Evolutionary conservation across 768 basidiomycete species (phyloP), one percentile per base, ranked within the genome.

Genomic region (Kwoniella shandongensis): DNA sequence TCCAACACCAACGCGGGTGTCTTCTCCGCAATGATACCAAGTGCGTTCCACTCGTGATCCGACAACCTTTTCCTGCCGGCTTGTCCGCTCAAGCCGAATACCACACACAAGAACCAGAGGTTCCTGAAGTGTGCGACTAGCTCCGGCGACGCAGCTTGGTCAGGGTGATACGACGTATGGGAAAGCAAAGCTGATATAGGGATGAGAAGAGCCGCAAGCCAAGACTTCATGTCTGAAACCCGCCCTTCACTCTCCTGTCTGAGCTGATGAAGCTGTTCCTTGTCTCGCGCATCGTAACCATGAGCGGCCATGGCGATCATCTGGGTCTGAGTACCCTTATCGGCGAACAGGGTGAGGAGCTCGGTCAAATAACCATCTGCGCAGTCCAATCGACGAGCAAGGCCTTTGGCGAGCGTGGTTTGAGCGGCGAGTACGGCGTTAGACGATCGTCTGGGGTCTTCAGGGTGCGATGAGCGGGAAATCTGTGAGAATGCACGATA

Each of bases 371-470:
- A 96, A 4, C 81, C 79, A 52, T 86, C 84, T 63, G 88, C 89
- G 13, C 90, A 81, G 64, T 91, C 89, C 3, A 88, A 84, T 35
- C 88, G 82, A 38, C 82, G 81, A 65, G 81, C 77, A 25, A 94
- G 73, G 63, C 91, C 89, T 71, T 86, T 86, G 2, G 91, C 89
- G 27, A 97, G 81, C 47, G 88, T 82, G 2, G 91, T 94, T 76
- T 94, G 91, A 3, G 92, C 91, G 10, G 90, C 89, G 36, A 96
- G 79, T 15, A 96, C 90, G 84, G 89, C 91, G 59, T 92, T 92
- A 66, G 88, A 91, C 1, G 91, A 89, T 70, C 88, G 88, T 22
- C 88, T 81, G 1, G 89, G 87, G 72, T 93, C 91, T 62, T 92
- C 89, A 11, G 87, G 85, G 75, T 92, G 88, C n/a, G 88, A 85